Conservation (phyloP, 2,329 filamentous ascomycete genomes). For the Epicoccum sorghinum region DNA sequence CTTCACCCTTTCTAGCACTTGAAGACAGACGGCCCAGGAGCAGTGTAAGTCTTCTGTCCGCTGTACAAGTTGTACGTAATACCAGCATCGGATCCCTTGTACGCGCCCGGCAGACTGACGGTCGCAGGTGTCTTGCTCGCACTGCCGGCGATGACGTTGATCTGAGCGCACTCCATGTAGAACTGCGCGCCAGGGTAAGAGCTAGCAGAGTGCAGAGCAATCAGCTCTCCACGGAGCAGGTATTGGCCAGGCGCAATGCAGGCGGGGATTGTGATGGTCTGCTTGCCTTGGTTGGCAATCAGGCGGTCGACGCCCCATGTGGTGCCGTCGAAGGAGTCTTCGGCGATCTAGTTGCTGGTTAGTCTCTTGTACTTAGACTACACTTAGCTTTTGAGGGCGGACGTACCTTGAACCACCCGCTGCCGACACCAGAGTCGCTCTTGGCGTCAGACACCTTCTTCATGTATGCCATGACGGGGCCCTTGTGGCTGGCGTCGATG, state of each 20-base stretch:
- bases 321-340: conserved; percentile 46
- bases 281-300: conserved; percentile 51
- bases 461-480: conserved; percentile 63
- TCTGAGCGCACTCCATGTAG: conserved; percentile 49
- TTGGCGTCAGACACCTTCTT: conserved; percentile 61
- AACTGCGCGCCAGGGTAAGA: conserved; percentile 49
- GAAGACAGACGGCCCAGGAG: conserved; percentile 59
- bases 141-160: conserved; percentile 39
- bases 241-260: conserved; percentile 50
- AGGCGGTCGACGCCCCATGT: conserved; percentile 46
- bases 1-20: conserved; percentile 48
- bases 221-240: conserved; percentile 52
- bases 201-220: conserved; percentile 50
- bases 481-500: conserved; percentile 63
- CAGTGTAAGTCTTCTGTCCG: conserved; percentile 50
- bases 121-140: conserved; percentile 30
- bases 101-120: conserved; percentile 43
- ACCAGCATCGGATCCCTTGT: conserved; percentile 38
- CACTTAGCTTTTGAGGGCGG: neutral
- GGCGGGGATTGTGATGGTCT: conserved; percentile 46
- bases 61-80: conserved; percentile 42
- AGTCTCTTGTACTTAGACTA: neutral
- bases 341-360: conserved; percentile 43
- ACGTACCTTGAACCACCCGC: conserved; percentile 29
- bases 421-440: conserved; percentile 36